phyloP scores from a whole-genome alignment of 2,329 filamentous ascomycete species.

The Dendrostoma leiphaemia region DNA sequence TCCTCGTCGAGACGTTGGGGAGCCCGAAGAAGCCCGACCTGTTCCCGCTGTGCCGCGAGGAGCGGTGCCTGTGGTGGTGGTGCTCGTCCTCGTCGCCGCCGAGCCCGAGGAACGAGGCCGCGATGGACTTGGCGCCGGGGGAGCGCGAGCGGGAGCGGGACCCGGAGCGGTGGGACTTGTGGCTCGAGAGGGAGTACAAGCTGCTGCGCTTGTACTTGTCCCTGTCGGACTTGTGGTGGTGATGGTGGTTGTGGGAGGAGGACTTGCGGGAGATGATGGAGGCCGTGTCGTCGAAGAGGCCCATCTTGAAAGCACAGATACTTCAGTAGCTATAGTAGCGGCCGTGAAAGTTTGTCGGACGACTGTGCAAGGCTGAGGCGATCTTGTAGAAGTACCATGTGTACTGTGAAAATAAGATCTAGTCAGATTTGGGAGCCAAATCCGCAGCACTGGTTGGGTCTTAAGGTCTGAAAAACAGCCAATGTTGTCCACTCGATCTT shows the following conservation, averaged over 20 bases:
- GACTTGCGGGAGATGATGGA: conserved; percentile 28
- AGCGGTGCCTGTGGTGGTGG: conserved; percentile 18
- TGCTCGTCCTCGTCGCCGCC: conserved; percentile 32
- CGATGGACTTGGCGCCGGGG: conserved; percentile 34
- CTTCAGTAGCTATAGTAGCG: background rate
- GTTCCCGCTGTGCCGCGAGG: conserved; percentile 35
- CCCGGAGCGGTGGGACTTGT: conserved; percentile 26
- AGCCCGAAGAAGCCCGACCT: conserved; percentile 46
- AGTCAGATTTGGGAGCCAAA: too few species aligned
- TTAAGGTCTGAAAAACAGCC: background rate
- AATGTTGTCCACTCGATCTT: background rate
- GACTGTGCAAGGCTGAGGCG: background rate
- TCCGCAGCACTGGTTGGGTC: too few species aligned
- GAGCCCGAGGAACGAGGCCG: conserved; percentile 43
- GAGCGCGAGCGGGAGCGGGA: conserved; percentile 38
- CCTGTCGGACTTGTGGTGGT: conserved; percentile 20
- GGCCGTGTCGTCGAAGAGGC: conserved; percentile 32
- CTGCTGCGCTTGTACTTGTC: conserved; percentile 27
- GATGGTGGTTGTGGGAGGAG: conserved; percentile 19
- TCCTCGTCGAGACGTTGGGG: conserved; percentile 41
- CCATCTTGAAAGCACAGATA: conserved; percentile 24
- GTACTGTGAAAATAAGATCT: too few species aligned
- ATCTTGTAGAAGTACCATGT: background rate
- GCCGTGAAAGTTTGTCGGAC: background rate
- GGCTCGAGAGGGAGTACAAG: background rate